These are phyloP conservation scores for Isatis lusitanica DNA, from an alignment of 441 rosid species.

Conservation along the genomic window DNA sequence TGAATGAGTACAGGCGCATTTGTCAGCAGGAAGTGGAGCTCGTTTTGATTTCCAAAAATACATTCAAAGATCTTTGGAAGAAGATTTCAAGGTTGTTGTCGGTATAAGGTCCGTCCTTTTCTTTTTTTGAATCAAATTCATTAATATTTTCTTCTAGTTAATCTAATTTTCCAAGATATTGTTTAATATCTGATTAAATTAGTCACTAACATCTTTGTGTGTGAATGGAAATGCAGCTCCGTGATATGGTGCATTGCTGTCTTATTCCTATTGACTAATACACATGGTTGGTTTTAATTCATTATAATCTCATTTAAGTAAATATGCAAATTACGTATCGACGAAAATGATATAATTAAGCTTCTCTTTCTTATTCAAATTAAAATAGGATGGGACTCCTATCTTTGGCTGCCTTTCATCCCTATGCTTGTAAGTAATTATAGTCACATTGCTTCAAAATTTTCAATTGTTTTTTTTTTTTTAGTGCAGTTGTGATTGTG, in stretches of 20 bases:
- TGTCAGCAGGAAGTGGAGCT: constrained; percentile 73
- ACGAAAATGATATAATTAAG: not conserved
- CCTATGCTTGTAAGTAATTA: constrained; percentile 71
- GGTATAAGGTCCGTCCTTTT: constrained; percentile 67
- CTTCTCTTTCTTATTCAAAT: not conserved
- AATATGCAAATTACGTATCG: not conserved
- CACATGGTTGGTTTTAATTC: constrained; percentile 56
- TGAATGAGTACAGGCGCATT: constrained; percentile 64
- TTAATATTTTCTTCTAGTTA: not conserved
- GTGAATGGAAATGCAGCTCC: constrained; percentile 55
- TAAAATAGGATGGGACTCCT: constrained; percentile 64
- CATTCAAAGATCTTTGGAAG: constrained; percentile 81
- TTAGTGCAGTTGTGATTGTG: not conserved
- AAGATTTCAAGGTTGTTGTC: constrained; percentile 84
- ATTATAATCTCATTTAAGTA: not conserved
- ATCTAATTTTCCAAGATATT: not conserved
- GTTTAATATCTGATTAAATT: not conserved
- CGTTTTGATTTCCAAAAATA: constrained; percentile 83
- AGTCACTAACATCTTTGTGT: constrained; percentile 2
- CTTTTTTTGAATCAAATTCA: not conserved
- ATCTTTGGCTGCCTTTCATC: constrained; percentile 83
- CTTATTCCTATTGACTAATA: constrained; percentile 66
- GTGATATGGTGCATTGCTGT: constrained; percentile 73
- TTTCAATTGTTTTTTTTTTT: not conserved
- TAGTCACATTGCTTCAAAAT: not conserved